phyloP scores from a whole-genome alignment of 495 filamentous ascomycete genomes.

The Neurospora sp. region DNA sequence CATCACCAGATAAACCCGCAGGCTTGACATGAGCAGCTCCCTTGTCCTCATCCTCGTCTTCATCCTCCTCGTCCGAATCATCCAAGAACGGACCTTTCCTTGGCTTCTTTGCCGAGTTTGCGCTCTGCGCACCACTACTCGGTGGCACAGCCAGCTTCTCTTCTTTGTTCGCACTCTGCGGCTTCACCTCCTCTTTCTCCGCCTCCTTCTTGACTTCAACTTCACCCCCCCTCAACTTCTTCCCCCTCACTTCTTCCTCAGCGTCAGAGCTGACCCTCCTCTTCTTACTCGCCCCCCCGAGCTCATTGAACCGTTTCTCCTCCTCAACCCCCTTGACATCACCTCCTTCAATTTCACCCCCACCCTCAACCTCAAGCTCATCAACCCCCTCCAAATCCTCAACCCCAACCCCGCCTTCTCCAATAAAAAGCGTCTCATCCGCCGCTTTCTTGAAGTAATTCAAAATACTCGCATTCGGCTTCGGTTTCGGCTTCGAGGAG shows the following conservation, averaged over 20 bases:
- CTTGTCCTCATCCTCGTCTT: constrained; percentile 1
- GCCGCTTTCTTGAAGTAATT: constrained; percentile 74
- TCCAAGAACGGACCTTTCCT: constrained; percentile 20
- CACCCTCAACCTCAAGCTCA: background rate
- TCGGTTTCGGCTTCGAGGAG: constrained; percentile 17
- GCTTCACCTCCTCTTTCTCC: background rate
- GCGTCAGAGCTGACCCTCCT: constrained; percentile 22
- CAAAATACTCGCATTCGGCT: constrained; percentile 62
- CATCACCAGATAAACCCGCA: background rate
- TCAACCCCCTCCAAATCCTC: background rate
- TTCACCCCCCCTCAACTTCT: background rate
- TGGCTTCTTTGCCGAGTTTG: constrained; percentile 8
- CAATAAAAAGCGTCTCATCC: constrained; percentile 25
- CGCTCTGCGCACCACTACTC: background rate
- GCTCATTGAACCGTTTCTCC: constrained; percentile 42
- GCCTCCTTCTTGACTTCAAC: background rate
- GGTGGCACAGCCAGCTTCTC: background rate
- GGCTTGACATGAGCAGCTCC: background rate
- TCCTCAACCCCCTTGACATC: constrained; percentile 26
- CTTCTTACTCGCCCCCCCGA: constrained; percentile 31
- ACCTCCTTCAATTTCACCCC: background rate
- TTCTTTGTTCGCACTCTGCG: background rate
- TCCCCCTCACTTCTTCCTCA: background rate
- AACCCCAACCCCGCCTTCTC: background rate
- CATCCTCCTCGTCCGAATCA: constrained; percentile 12